These are phyloP conservation scores for Penicillium sp. DNA, from an alignment of 2,329 filamentous ascomycete genomes.

Conservation along the genomic window DNA sequence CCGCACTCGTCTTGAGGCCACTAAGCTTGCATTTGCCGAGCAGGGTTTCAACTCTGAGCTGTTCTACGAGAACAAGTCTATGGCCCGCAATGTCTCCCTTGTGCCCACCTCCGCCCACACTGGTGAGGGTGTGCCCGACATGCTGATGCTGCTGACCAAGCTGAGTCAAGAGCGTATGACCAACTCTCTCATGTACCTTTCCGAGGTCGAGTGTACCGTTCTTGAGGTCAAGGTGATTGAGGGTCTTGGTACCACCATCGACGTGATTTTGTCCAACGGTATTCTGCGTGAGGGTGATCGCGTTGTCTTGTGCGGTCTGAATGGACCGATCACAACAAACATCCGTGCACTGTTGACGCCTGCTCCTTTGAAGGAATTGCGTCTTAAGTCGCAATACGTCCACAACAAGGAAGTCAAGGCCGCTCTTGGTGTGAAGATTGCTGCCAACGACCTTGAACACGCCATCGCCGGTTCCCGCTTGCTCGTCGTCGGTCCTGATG, in stretches of 20 bases:
- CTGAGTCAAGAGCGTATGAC: conserved; percentile 98
- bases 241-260: conserved; percentile 96
- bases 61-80: conserved; percentile 96
- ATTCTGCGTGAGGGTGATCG: conserved; percentile 89
- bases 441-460: conserved; percentile 87
- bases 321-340: conserved; percentile 90
- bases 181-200: conserved; percentile 93
- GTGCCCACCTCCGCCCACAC: conserved; percentile 96
- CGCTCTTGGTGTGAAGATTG: conserved; percentile 96
- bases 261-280: conserved; percentile 94
- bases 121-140: conserved; percentile 97
- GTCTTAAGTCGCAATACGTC: conserved; percentile 92
- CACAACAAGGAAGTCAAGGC: conserved; percentile 99
- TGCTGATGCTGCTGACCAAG: conserved; percentile 90
- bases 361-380: conserved; percentile 84
- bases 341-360: conserved; percentile 91
- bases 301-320: conserved; percentile 92
- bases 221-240: conserved; percentile 99
- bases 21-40: conserved; percentile 89
- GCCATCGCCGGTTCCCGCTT: conserved; percentile 94
- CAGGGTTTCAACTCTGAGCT: conserved; percentile 97
- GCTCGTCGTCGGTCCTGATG: conserved; percentile 86
- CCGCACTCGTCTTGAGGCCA: conserved; percentile 78
- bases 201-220: conserved; percentile 94
- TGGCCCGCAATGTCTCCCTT: conserved; percentile 90